phyloP scores from a whole-genome alignment of 192 early-diverging fungal genomes.

The Coemansia reversa region DNA sequence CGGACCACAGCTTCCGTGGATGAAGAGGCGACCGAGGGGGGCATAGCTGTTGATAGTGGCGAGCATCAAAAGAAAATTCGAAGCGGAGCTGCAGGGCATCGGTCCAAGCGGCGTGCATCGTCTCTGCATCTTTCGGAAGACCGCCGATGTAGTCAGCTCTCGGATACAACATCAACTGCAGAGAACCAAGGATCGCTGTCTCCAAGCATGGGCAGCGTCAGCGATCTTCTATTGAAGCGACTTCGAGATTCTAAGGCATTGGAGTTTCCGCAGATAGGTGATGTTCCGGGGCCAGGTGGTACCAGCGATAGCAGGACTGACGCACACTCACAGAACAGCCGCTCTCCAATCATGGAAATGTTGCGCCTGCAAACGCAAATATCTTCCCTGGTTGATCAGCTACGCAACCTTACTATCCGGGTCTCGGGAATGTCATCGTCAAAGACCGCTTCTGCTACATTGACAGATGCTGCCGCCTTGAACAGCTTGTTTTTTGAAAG shows the following conservation, averaged over 20 bases:
- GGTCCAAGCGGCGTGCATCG: conserved; percentile 33
- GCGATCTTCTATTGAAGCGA: conserved; percentile 34
- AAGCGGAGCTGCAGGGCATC: neutral
- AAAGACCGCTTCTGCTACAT: neutral
- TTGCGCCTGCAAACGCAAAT: conserved; percentile 53
- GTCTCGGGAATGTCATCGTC: conserved; percentile 23
- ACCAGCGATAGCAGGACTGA: neutral
- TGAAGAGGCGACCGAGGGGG: neutral
- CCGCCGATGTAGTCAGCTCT: neutral
- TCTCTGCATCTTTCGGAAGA: conserved; percentile 12
- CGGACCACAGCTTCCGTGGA: conserved; percentile 7
- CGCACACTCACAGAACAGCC: neutral
- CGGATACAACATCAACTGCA: neutral
- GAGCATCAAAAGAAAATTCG: neutral
- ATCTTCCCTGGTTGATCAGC: conserved; percentile 40
- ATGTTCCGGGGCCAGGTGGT: neutral
- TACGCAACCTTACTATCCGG: conserved; percentile 45
- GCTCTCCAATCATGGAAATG: conserved; percentile 48
- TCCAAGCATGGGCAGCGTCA: conserved; percentile 25
- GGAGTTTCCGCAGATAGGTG: conserved; percentile 5
- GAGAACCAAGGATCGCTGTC: neutral
- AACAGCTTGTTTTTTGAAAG: neutral
- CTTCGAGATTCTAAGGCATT: conserved; percentile 12
- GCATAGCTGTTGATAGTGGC: neutral
- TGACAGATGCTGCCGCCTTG: neutral